A percentile compares a stretch with the other conserved stretches of the same genome.
Evolutionary conservation across 2,329 filamentous ascomycete genomes (phyloP).

Genomic region (Apiospora hydei): DNA sequence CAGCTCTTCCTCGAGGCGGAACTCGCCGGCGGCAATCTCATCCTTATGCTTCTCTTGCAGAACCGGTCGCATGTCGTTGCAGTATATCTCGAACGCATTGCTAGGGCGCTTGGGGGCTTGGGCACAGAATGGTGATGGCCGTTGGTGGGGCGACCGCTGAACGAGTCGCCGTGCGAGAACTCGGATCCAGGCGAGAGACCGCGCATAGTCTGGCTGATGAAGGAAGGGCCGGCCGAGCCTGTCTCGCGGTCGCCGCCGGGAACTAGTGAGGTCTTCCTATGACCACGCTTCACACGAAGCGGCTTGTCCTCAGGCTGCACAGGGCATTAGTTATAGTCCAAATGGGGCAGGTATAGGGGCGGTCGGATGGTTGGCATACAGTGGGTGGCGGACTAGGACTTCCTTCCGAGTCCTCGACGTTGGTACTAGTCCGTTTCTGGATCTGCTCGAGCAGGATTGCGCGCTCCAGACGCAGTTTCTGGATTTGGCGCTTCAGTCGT

Average conservation of each 20-base stretch:
- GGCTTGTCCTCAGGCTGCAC: slow-evolving; percentile 79
- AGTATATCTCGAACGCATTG: slow-evolving; percentile 64
- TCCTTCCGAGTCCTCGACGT: slow-evolving; percentile 80
- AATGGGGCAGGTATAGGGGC: slow-evolving; percentile 20
- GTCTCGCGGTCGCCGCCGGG: slow-evolving; percentile 50
- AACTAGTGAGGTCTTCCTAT: slow-evolving; percentile 65
- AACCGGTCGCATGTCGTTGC: slow-evolving; percentile 54
- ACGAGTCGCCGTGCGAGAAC: slow-evolving; percentile 57
- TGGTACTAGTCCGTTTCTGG: slow-evolving; percentile 74
- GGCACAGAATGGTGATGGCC: slow-evolving; percentile 35
- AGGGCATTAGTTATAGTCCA: slow-evolving; percentile 28
- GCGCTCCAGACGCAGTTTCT: slow-evolving; percentile 89
- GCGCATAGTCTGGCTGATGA: slow-evolving; percentile 55
- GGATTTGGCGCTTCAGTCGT: slow-evolving; percentile 83
- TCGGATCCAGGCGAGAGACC: slow-evolving; percentile 59
- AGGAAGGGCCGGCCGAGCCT: slow-evolving; percentile 48
- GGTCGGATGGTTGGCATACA: slow-evolving; percentile 54
- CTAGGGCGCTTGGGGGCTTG: slow-evolving; percentile 52
- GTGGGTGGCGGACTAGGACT: slow-evolving; percentile 82
- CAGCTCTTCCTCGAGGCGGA: slow-evolving; percentile 62
- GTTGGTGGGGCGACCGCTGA: slow-evolving; percentile 41
- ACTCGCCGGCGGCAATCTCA: slow-evolving; percentile 42
- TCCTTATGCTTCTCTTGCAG: slow-evolving; percentile 55
- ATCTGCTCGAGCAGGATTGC: slow-evolving; percentile 78
- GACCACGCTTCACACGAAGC: slow-evolving; percentile 75